Percentiles rank a stretch among this genome's conserved stretches.
phyloP scores from a whole-genome alignment of 192 early-diverging fungal genomes.

The Neocallimastix lanati region DNA sequence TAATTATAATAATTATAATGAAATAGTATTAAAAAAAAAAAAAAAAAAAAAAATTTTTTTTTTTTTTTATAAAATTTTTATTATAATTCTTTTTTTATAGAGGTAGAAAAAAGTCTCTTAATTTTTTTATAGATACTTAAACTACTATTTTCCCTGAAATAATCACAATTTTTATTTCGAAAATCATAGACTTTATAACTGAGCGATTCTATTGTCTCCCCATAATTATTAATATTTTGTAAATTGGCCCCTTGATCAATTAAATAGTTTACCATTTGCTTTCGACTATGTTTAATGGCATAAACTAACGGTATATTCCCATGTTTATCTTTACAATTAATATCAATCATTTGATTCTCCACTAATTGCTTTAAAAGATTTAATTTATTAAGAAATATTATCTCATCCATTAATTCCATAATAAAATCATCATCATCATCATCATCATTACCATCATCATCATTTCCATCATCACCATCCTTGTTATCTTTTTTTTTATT shows the following conservation, averaged over 20 bases:
- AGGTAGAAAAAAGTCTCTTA: not conserved
- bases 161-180: not conserved
- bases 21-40: too few relatives aligned
- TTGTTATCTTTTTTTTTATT: too few relatives aligned
- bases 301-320: not conserved
- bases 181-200: not conserved
- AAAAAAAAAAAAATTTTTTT: too few relatives aligned
- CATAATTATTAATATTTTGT: not conserved
- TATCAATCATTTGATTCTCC: not conserved
- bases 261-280: not conserved
- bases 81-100: too few relatives aligned
- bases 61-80: too few relatives aligned
- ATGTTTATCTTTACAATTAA: not conserved
- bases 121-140: not conserved
- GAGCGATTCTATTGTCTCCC: not conserved
- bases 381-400: not conserved
- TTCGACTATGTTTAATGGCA: not conserved
- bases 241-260: not conserved
- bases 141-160: not conserved
- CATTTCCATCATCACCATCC: too few relatives aligned
- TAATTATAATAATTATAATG: too few relatives aligned
- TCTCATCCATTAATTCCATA: not conserved
- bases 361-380: not conserved
- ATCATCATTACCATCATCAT: not conserved
- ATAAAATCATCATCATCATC: not conserved